Evolutionary conservation across 176 grass and related monocot species (phyloP), one percentile per base, ranked within the genome.

Genomic region (Triticum dicoccoides): DNA sequence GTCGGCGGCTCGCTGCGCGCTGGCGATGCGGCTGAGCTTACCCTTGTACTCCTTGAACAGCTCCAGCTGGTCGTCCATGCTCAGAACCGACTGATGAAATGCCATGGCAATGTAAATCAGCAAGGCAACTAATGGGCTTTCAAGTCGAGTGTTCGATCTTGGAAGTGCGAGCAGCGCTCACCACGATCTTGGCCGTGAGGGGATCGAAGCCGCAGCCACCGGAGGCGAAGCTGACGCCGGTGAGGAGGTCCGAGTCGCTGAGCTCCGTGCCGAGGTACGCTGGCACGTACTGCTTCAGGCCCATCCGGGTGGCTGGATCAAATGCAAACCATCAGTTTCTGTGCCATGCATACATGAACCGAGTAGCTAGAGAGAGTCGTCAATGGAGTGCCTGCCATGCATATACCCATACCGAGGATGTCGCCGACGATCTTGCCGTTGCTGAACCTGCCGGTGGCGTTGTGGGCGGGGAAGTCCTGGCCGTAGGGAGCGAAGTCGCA

Each of bases 171-270:
- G 29, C 29, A 30, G 29, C 29, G 74, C 69, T 13, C 78, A 93
- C 95, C 91, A 86, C 45, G 82, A 98, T 35, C 70, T 95, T 23
- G 74, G 81, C 76, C 17, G 96, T 98, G 83, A 98, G 91, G 44
- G 95, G 95, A 61, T 97, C 95, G 65, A 83, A 92, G 34, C 92
- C 95, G 30, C 82, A 86, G 75, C 79, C 92, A 37, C 95, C 92
- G 27, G 92, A 97, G n/a, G 95, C 95, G 80, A 97, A 97, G 69
- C 84, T 97, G 76, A 94, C 92, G 76, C 95, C 95, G 12, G 95
- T 97, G 82, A 97, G 92, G 83, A 97, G 88, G 70, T 97, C 95
- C 44, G 83, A 88, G 44, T 90, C 78, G 41, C 72, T 90, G 87
- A 97, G 91, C 67, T 92, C 47, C 21, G 90, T 81, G 52, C 92